Conservation (phyloP, 768 basidiomycete genomes). For the Russula ochroleuca region DNA sequence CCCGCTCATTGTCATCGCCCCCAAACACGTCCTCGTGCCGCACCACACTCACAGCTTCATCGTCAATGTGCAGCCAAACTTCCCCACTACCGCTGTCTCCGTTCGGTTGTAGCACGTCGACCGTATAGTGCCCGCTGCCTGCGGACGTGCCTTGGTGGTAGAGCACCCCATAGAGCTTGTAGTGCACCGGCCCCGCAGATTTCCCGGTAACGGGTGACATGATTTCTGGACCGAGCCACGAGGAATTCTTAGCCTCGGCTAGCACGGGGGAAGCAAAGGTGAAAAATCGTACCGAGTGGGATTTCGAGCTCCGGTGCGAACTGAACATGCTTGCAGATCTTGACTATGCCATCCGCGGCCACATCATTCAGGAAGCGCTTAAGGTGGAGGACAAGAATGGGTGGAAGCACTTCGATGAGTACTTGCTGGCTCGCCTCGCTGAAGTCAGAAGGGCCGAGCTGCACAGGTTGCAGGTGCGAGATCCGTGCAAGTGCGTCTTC, state of each 20-base stretch:
- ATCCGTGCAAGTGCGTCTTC: slow-evolving; percentile 78
- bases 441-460: slow-evolving; percentile 47
- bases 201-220: slow-evolving; percentile 36
- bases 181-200: slow-evolving; percentile 54
- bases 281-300: slow-evolving; percentile 49
- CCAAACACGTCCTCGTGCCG: no score
- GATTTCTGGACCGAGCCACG: not conserved
- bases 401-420: slow-evolving; percentile 77
- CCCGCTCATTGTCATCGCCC: no score
- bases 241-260: not conserved
- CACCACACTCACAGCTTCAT: no score
- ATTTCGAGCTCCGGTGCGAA: slow-evolving; percentile 79
- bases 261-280: no score
- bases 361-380: slow-evolving; percentile 89
- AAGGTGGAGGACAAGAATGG: slow-evolving; percentile 83
- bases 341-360: slow-evolving; percentile 68
- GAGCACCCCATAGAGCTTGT: slow-evolving; percentile 82
- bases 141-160: slow-evolving; percentile 93
- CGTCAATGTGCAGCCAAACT: no score
- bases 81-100: slow-evolving; percentile 39
- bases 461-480: slow-evolving; percentile 74
- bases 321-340: slow-evolving; percentile 74
- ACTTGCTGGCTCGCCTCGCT: slow-evolving; percentile 65
- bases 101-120: slow-evolving; percentile 78
- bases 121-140: slow-evolving; percentile 91